Evolutionary conservation across 768 basidiomycete species (phyloP), one percentile per base, ranked within the genome.

Genomic region (Hypholoma fasciculare): DNA sequence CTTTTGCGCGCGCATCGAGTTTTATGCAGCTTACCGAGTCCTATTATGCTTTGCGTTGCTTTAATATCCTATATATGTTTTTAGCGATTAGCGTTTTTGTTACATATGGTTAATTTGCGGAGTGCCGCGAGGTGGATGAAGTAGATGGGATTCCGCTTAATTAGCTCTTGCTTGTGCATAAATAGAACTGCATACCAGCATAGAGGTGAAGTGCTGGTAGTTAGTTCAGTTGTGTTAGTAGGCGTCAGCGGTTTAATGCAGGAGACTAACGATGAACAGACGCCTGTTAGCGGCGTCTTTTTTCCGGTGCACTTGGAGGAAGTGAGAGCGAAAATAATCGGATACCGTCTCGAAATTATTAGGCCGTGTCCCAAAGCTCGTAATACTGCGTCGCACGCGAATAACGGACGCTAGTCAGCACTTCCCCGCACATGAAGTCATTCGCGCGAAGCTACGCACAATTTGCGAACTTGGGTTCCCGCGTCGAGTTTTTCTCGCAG

Each of bases 271-370:
- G 48, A 84, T 79, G 67, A 85, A 91, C 16, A 92, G 74, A 49
- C 79, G 79, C 44, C 90, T 80, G 56, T 78, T 77, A 16, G 79
- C 77, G 30, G 74, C 71, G 65, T 90, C 88, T 59, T 86, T 86
- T 61, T 82, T 80, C 65, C 82, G 80, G 69, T 93, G 89, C 11
- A 86, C 85, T 61, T 90, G 88, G 26, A 86, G 73, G 66, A 94
- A 94, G 69, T 93, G 92, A n/a, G 87, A 82, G n/a, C 84, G 83
- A 76, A 94, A 93, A 65, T 94, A 93, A 50, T 85, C 82, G 38
- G 90, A 81, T 14, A 87, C 91, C 17, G 81, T 81, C 63, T 88
- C 83, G 68, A 78, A 90, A 52, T 81, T 82, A 62, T 93, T 92
- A 34, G 86, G 78, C 20, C 90, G 81, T 52, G 88, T 81, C 5